These are phyloP conservation scores for Brachypodium distachyon DNA, from an alignment of 202 grass and related monocot species.

Conservation along the genomic window DNA sequence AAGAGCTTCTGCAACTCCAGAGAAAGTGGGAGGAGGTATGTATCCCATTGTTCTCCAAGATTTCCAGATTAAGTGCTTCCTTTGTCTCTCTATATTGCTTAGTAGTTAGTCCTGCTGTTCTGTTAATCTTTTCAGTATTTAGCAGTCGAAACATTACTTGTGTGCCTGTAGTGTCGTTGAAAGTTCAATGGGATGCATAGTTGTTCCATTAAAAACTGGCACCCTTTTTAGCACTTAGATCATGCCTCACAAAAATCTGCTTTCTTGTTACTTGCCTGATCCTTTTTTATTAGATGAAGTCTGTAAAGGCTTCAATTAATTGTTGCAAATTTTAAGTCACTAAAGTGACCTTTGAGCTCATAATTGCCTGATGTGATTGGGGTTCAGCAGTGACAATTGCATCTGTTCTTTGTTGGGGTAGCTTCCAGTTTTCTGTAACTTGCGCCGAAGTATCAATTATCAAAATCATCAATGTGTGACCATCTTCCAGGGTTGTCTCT, in stretches of 20 bases:
- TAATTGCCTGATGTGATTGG: background rate
- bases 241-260: too few relatives aligned
- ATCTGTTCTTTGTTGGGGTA: background rate
- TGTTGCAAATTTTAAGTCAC: background rate
- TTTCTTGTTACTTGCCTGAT: too few relatives aligned
- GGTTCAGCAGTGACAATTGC: background rate
- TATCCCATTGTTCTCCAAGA: background rate
- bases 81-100: background rate
- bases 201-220: background rate
- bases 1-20: constrained; percentile 75
- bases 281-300: background rate
- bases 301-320: too few relatives aligned
- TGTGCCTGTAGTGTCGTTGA: background rate
- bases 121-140: too few relatives aligned
- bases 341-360: background rate
- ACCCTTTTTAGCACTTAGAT: background rate
- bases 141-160: background rate
- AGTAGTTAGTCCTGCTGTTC: background rate
- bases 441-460: background rate
- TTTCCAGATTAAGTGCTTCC: background rate
- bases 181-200: too few relatives aligned
- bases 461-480: background rate
- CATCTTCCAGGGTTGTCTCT: background rate
- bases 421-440: too few relatives aligned
- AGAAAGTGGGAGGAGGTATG: constrained; percentile 73